Base-by-base conservation (phyloP, 2,329 filamentous ascomycete species). In the Periconia sp. region DNA sequence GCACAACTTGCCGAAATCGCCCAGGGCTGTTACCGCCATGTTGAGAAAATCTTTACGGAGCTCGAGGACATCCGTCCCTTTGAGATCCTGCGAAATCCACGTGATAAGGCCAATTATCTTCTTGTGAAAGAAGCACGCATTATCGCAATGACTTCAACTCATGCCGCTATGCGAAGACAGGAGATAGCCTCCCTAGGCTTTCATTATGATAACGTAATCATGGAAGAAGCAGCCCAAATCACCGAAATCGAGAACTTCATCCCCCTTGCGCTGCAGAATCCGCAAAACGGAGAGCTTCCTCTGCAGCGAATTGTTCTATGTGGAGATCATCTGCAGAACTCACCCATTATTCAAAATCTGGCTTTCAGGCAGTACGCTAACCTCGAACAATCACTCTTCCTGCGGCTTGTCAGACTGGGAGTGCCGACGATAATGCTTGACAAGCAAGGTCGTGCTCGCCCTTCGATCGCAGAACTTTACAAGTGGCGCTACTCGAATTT, bases 201-300 rank as follows among this genome's bases (percentile, higher is more conserved):
- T 76, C 91, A 91, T 63, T 99, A 99, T 66, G 92, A 97, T 78
- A 99, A 96, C 60, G 89, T 99, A 13, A 83, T 99, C 49, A 97
- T 99, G 90, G 94, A 99, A 77, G 94, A 99, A 80, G 93, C 94
- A 6, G 94, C 94, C 13, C 94, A 99, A 70, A 93, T 99, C 68
- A 99, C 93, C 0, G 94, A 99, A 73, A 90, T 97, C 44, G 94
- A 99, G 71, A 96, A 91, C 59, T 97, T 99, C 75, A 91, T 99
- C 59, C 94, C 94, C 0, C 81, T 96, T 49, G 90, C 92, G n/a
- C 82, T 99, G 74, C 95, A 99, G 70, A 91, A 90, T 58, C 85
- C 89, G 18, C 84, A 85, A 60, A 79, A 87, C 48, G 89, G 89
- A 33, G 82, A 91, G 66, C 82, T 90, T 62, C 85, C 87, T 3